Evolutionary conservation across 164 flowering plant species (phyloP).

Genomic region (Dillenia turbinata): DNA sequence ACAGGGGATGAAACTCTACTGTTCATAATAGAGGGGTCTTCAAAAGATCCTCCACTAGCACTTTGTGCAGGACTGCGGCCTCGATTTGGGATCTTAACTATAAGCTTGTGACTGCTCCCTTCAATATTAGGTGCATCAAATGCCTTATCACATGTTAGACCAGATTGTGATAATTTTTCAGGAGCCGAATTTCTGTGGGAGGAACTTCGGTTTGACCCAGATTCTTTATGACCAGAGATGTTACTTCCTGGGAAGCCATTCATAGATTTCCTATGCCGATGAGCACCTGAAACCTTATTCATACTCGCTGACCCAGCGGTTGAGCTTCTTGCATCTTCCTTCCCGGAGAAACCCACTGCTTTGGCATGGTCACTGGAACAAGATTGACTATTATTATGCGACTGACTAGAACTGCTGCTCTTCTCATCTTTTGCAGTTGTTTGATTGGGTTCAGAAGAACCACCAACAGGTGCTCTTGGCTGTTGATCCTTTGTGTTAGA

Average conservation of each 20-base stretch:
- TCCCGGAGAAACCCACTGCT: constrained; percentile 36
- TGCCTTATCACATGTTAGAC: constrained; percentile 35
- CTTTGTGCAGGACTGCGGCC: constrained; percentile 46
- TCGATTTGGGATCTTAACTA: constrained; percentile 74
- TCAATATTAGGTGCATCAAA: constrained; percentile 33
- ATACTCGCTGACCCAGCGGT: constrained; percentile 48
- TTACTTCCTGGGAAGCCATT: constrained; percentile 47
- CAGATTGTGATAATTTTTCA: constrained; percentile 53
- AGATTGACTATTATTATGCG: constrained; percentile 79
- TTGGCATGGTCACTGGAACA: constrained; percentile 70
- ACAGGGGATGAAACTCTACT: constrained; percentile 47
- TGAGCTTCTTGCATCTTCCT: constrained; percentile 76
- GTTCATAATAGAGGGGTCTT: constrained; percentile 16
- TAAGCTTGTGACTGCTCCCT: constrained; percentile 58
- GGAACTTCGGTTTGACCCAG: constrained; percentile 31
- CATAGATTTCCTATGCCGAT: constrained; percentile 55
- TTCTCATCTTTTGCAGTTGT: constrained; percentile 41
- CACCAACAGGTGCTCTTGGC: constrained; percentile 14
- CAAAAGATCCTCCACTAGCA: constrained; percentile 34
- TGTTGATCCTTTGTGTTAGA: constrained; percentile 32
- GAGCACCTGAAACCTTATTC: constrained; percentile 37
- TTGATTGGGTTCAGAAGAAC: constrained; percentile 27
- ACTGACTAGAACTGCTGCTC: constrained; percentile 79
- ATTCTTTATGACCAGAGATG: constrained; percentile 54
- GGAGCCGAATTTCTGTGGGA: constrained; percentile 27